Evolutionary conservation across 176 grass and related monocot species (phyloP).

Genomic region (Lolium perenne): DNA sequence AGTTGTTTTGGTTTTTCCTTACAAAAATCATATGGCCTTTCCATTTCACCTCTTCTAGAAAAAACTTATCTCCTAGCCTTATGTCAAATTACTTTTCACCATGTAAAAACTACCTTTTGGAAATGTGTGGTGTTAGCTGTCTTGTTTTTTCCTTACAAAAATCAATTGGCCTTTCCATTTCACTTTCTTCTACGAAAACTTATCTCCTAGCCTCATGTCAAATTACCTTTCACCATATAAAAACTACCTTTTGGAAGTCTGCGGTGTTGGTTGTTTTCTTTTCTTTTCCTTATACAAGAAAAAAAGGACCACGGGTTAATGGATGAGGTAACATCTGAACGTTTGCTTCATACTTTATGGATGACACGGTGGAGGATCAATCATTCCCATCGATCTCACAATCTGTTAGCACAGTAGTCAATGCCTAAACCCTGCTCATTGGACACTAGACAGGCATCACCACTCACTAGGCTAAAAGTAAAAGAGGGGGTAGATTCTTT

Average conservation of each 20-base stretch:
- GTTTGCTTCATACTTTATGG: not conserved
- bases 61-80: not conserved
- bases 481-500: not conserved
- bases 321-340: not conserved
- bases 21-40: slow-evolving; percentile 16
- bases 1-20: too few species aligned
- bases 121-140: not conserved
- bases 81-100: slow-evolving; percentile 22
- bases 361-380: slow-evolving; percentile 28
- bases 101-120: not conserved
- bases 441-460: slow-evolving; percentile 21
- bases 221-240: slow-evolving; percentile 11
- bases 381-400: slow-evolving; percentile 9
- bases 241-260: not conserved
- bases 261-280: not conserved
- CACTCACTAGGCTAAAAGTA: slow-evolving; percentile 9
- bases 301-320: not conserved
- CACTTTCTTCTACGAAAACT: slow-evolving; percentile 16
- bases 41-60: not conserved
- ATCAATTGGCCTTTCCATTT: slow-evolving; percentile 22
- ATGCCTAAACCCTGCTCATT: not conserved
- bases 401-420: slow-evolving; percentile 12
- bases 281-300: too few species aligned
- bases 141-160: not conserved
- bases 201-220: not conserved